Conservation (phyloP, 495 filamentous ascomycete genomes). For the Apiosordaria backusii region DNA sequence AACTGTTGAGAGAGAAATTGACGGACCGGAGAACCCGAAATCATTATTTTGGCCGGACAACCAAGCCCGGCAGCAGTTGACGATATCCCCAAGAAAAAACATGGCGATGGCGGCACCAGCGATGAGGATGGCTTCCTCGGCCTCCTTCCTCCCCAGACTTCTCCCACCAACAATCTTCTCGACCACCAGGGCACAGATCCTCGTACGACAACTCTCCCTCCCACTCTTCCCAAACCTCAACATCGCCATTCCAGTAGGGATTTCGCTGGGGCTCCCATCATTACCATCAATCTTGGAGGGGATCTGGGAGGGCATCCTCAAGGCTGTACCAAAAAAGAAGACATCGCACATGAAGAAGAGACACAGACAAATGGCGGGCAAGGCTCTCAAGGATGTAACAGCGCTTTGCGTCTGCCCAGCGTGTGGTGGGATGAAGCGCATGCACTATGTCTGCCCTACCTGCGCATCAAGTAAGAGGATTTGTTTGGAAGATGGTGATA, state of each 20-base stretch:
- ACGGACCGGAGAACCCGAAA: neutral
- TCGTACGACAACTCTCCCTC: conserved; percentile 38
- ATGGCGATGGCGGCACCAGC: conserved; percentile 41
- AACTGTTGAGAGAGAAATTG: conserved; percentile 1
- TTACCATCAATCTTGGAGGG: conserved; percentile 59
- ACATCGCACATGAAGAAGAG: conserved; percentile 95
- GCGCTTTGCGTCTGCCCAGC: conserved; percentile 79
- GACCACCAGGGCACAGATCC: conserved; percentile 39
- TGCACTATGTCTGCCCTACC: conserved; percentile 80
- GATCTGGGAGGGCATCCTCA: conserved; percentile 88
- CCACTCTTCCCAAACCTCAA: conserved; percentile 47
- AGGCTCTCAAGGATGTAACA: conserved; percentile 85
- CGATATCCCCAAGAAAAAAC: neutral
- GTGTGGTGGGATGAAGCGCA: conserved; percentile 81
- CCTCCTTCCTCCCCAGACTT: conserved; percentile 36
- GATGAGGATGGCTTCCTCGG: conserved; percentile 30
- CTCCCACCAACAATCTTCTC: conserved; percentile 38
- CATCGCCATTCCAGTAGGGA: conserved; percentile 51
- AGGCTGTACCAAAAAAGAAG: conserved; percentile 98
- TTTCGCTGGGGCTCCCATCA: conserved; percentile 51
- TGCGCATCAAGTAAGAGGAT: conserved; percentile 52
- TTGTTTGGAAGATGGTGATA: neutral
- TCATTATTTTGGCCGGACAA: neutral
- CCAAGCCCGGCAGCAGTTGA: neutral
- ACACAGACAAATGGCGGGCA: conserved; percentile 87